Evolutionary conservation across 1,284 basidiomycete genomes (phyloP).

Genomic region (Heliocybe sulcata): DNA sequence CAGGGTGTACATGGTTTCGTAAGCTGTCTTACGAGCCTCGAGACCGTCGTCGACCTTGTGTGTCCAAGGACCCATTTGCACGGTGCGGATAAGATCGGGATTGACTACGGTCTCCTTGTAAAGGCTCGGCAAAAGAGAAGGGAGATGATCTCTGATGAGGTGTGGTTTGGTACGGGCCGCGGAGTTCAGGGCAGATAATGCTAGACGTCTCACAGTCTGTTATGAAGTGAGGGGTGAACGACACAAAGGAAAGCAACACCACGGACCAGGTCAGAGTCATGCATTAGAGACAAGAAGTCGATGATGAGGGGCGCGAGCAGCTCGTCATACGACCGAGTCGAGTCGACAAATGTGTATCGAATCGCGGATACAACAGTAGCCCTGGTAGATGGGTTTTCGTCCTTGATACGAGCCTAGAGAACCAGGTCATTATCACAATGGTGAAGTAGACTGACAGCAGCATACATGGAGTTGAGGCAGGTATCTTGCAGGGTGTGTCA

Average conservation of each 20-base stretch:
- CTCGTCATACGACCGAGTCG: slow-evolving; percentile 80
- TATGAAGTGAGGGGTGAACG: slow-evolving; percentile 4
- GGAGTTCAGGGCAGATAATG: slow-evolving; percentile 86
- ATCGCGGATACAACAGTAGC: slow-evolving; percentile 93
- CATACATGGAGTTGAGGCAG: slow-evolving; percentile 86
- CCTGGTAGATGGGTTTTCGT: slow-evolving; percentile 64
- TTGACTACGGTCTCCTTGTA: slow-evolving; percentile 84
- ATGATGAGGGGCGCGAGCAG: slow-evolving; percentile 80
- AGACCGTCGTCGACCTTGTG: slow-evolving; percentile 92
- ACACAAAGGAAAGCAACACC: not conserved
- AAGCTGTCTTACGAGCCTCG: slow-evolving; percentile 93
- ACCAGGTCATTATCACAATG: slow-evolving; percentile 3
- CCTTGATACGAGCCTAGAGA: slow-evolving; percentile 55
- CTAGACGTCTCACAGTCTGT: slow-evolving; percentile 81
- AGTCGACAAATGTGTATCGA: slow-evolving; percentile 92
- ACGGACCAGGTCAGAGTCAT: slow-evolving; percentile 78
- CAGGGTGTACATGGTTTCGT: slow-evolving; percentile 95
- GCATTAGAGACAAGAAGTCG: slow-evolving; percentile 86
- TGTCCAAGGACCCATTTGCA: slow-evolving; percentile 98
- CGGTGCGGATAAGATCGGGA: slow-evolving; percentile 79
- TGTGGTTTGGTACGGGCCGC: slow-evolving; percentile 93
- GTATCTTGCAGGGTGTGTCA: slow-evolving; percentile 83
- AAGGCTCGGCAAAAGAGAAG: slow-evolving; percentile 71
- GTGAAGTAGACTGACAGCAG: slow-evolving; percentile 4
- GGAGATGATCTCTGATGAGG: slow-evolving; percentile 82